Percentiles rank a stretch among this genome's conserved stretches.
phyloP scores from a whole-genome alignment of 805 yeast genomes.

The Candida sanyiensis region DNA sequence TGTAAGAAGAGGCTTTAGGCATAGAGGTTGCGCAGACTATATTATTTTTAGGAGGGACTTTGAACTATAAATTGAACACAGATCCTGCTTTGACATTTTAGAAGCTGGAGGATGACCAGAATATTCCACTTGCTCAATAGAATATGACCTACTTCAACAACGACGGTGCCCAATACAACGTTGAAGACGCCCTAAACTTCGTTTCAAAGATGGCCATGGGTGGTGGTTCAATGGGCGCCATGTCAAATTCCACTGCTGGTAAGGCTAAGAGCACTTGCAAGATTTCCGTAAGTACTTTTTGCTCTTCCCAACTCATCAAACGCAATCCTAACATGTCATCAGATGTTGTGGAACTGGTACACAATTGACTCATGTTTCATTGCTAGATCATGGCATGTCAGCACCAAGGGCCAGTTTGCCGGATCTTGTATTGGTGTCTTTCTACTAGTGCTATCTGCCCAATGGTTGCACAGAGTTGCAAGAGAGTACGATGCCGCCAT shows the following conservation, averaged over 20 bases:
- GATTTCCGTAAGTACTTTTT: constrained; percentile 21
- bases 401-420: constrained; percentile 54
- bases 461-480: constrained; percentile 49
- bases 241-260: constrained; percentile 6
- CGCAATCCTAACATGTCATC: constrained; percentile 1
- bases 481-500: constrained; percentile 46
- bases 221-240: constrained; percentile 4
- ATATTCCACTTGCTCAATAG: too few species aligned
- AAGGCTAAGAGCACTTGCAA: constrained; percentile 23
- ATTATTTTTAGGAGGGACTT: too few species aligned
- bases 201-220: constrained; percentile 19
- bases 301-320: neutral
- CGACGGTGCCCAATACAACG: constrained; percentile 27
- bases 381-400: constrained; percentile 58
- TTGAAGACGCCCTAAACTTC: constrained; percentile 14
- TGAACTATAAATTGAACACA: too few species aligned
- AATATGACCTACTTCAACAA: constrained; percentile 32
- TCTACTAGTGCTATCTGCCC: constrained; percentile 49
- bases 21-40: too few species aligned
- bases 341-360: constrained; percentile 72
- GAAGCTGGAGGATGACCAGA: too few species aligned
- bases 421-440: constrained; percentile 73
- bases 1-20: too few species aligned
- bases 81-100: too few species aligned
- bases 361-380: constrained; percentile 62